Conservation (phyloP, 163 green algal species). For the Botryococcus braunii region DNA sequence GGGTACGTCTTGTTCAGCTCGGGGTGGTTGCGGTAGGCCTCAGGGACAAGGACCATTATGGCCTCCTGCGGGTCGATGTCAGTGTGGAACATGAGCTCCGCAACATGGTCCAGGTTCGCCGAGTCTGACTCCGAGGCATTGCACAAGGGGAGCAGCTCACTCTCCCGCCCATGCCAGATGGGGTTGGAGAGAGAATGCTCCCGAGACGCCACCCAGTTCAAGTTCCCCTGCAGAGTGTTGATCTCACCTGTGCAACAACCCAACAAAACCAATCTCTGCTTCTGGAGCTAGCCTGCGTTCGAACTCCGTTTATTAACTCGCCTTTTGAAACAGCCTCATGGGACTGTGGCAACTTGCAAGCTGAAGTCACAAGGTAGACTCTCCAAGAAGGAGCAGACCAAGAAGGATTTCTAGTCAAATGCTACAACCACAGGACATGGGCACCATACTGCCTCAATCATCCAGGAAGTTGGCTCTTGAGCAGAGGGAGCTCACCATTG, state of each 20-base stretch:
- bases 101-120: slow-evolving; percentile 93
- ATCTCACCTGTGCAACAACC: slow-evolving; percentile 82
- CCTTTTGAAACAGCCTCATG: no score
- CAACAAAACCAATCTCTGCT: not conserved
- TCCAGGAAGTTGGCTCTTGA: no score
- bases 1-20: slow-evolving; percentile 89
- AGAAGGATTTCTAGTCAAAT: no score
- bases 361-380: not conserved
- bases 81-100: slow-evolving; percentile 80
- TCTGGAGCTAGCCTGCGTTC: no score
- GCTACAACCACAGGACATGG: no score
- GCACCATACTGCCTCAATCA: no score
- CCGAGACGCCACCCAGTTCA: slow-evolving; percentile 96
- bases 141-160: slow-evolving; percentile 81
- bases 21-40: slow-evolving; percentile 98
- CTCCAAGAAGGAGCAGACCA: no score
- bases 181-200: slow-evolving; percentile 80
- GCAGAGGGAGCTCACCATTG: slow-evolving; percentile 76
- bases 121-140: slow-evolving; percentile 74
- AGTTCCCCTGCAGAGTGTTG: slow-evolving; percentile 98
- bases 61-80: slow-evolving; percentile 58
- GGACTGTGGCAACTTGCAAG: no score
- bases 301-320: no score
- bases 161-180: slow-evolving; percentile 84
- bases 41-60: slow-evolving; percentile 95